phyloP scores from a whole-genome alignment of 805 yeast species.

The Hanseniaspora thailandica region DNA sequence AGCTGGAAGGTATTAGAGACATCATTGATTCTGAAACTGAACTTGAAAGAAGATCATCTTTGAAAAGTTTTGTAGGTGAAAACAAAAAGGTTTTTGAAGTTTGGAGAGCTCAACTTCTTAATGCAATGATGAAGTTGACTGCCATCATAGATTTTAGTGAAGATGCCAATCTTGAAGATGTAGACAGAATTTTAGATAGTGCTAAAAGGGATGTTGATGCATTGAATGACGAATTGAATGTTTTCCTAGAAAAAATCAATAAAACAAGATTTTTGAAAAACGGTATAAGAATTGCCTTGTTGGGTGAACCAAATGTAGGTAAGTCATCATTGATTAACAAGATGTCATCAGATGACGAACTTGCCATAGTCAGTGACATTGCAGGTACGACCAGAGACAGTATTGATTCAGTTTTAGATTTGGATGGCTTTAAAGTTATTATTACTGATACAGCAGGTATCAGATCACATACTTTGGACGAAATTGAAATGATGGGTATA shows the following conservation, averaged over 20 bases:
- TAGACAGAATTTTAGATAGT: conserved; percentile 38
- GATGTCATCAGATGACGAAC: conserved; percentile 58
- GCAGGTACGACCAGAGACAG: conserved; percentile 94
- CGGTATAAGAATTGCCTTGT: conserved; percentile 61
- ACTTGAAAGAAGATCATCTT: conserved; percentile 63
- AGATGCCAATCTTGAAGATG: conserved; percentile 71
- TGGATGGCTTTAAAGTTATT: conserved; percentile 71
- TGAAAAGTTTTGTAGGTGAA: conserved; percentile 60
- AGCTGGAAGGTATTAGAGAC: conserved; percentile 80
- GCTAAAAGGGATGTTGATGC: conserved; percentile 36
- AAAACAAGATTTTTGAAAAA: conserved; percentile 51
- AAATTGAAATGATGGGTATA: conserved; percentile 71
- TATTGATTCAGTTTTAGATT: conserved; percentile 67
- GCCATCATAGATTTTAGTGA: conserved; percentile 93
- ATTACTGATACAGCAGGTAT: conserved; percentile 93
- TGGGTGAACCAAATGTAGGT: conserved; percentile 96
- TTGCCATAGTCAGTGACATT: conserved; percentile 79
- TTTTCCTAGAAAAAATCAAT: conserved; percentile 35
- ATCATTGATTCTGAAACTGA: conserved; percentile 92
- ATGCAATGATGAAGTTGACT: conserved; percentile 61
- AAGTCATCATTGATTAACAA: conserved; percentile 74
- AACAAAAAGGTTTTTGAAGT: conserved; percentile 40
- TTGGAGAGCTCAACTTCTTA: conserved; percentile 61
- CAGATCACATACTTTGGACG: conserved; percentile 40
- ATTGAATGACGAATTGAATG: conserved; percentile 37